Evolutionary conservation across 192 early-diverging fungal species (phyloP), one percentile per base, ranked within the genome.

Genomic region (Umbelopsis sp.): DNA sequence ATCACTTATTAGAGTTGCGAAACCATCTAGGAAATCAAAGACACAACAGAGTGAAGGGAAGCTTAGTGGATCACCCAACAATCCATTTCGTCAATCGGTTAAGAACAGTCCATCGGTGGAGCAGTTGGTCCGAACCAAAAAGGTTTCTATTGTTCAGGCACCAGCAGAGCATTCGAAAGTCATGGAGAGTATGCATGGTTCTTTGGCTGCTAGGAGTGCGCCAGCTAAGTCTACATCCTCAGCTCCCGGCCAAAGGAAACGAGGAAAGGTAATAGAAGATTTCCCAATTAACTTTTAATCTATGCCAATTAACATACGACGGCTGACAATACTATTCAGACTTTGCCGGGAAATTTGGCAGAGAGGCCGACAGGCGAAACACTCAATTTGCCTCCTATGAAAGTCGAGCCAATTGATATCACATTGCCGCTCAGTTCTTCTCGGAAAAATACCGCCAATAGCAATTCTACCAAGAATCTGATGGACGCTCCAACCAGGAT

Each of bases 371-470:
- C 27, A 12, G 44, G 66, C 8, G 58, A 78, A 67, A 23, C 74
- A 2, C 46, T 76, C 23, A 5, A 47, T 15, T 45, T 78, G 20
- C 76, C 76, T 27, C 76, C 76, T 0, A 78, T 78, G 76, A 78
- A 78, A n/a, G 49, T 78, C 4, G 71, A 78, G 9, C 76, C 76
- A 2, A 73, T 78, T 11, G 58, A 69, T 20, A 35, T 74, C n/a
- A 74, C 46, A 44, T 65, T 74, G 23, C 72, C 72, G 11, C 35
- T 64, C 27, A 9, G 33, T 37, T 64, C 70, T 20, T 4, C 44
- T 44, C 33, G 37, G 6, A 46, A 66, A 8, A 37, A 23, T 23
- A 53, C 27, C 67, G 30, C 13, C 9, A n/a, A 21, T 25, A 30
- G 15, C 37, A 49, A 46, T 46, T 21, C 44, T 25, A 25, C 45